phyloP scores from a whole-genome alignment of 2,329 filamentous ascomycete genomes.

The Aspergillus quadricinctus region DNA sequence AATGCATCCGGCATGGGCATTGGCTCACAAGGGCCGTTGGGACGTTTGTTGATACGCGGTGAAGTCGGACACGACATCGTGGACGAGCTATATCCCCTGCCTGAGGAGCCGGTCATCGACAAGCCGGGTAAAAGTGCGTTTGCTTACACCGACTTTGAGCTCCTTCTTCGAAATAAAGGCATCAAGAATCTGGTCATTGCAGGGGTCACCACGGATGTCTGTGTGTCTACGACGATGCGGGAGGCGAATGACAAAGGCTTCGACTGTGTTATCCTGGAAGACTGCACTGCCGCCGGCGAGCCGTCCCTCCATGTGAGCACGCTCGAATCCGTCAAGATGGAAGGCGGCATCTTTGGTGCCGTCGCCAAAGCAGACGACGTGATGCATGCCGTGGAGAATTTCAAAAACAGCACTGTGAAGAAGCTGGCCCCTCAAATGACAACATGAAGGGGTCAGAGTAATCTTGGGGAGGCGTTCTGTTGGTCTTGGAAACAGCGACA shows the following conservation, averaged over 20 bases:
- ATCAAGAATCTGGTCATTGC: constrained; percentile 51
- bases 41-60: constrained; percentile 55
- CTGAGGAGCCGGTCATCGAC: constrained; percentile 50
- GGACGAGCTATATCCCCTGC: constrained; percentile 48
- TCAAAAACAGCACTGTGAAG: constrained; percentile 39
- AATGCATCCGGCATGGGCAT: constrained; percentile 51
- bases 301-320: constrained; percentile 39
- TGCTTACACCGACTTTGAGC: constrained; percentile 51
- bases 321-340: constrained; percentile 43
- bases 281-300: constrained; percentile 44
- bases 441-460: constrained; percentile 9
- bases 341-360: constrained; percentile 45
- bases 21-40: constrained; percentile 50
- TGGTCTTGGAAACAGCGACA: constrained; percentile 1
- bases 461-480: constrained; percentile 4
- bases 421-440: constrained; percentile 41
- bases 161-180: constrained; percentile 47
- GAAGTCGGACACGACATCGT: constrained; percentile 56
- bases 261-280: constrained; percentile 50
- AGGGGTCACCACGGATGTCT: constrained; percentile 55
- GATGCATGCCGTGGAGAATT: constrained; percentile 39
- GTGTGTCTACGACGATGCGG: constrained; percentile 52
- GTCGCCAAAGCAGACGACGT: constrained; percentile 37
- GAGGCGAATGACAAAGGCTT: constrained; percentile 55
- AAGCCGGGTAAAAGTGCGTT: constrained; percentile 54